Conservation (phyloP, 2,329 filamentous ascomycete genomes). For the Claviceps sp. region DNA sequence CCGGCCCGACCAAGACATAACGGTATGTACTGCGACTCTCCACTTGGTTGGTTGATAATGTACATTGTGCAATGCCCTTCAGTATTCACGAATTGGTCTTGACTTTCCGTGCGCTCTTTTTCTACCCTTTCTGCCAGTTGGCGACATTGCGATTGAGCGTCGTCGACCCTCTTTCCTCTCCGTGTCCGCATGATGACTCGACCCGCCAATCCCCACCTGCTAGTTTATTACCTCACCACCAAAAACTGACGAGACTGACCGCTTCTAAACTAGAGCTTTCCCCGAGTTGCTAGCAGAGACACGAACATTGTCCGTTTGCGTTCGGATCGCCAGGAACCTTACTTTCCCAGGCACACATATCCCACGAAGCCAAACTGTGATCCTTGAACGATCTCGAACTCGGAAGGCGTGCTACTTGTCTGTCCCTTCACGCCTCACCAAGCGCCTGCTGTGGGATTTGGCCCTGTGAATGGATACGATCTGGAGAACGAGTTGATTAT, state of each 20-base stretch:
- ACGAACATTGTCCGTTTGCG: neutral
- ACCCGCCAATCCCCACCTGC: neutral
- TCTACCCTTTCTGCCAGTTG: neutral
- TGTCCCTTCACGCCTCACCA: neutral
- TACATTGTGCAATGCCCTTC: too few relatives aligned
- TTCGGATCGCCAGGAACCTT: neutral
- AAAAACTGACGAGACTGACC: conserved; percentile 1
- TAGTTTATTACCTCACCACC: neutral
- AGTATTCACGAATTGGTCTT: neutral
- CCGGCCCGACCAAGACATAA: neutral
- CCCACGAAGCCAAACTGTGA: neutral
- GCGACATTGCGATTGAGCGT: neutral
- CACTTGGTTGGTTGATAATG: neutral
- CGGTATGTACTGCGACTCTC: neutral
- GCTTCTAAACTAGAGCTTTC: neutral
- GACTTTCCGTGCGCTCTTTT: neutral
- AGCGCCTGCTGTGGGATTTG: neutral
- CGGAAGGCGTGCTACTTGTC: neutral
- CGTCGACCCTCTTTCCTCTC: neutral
- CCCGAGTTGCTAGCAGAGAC: neutral
- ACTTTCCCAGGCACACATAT: neutral
- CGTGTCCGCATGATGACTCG: neutral
- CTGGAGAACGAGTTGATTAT: neutral
- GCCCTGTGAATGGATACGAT: conserved; percentile 4
- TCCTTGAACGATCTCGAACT: neutral